Evolutionary conservation across 768 basidiomycete genomes (phyloP).

Genomic region (Tricholoma sp.): DNA sequence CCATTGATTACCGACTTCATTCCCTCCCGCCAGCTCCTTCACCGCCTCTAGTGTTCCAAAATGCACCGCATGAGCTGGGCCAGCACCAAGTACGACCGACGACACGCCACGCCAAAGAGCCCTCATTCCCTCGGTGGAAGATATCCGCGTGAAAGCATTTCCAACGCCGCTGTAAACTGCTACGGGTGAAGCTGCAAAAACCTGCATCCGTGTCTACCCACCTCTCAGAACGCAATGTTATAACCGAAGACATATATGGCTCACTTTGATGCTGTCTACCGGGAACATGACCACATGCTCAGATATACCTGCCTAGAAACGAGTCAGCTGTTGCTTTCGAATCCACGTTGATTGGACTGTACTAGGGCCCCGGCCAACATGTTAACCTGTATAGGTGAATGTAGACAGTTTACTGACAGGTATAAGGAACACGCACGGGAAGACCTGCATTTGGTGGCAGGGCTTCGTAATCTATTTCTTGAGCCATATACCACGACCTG

Average conservation of each 20-base stretch:
- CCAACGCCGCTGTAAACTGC: slow-evolving; percentile 88
- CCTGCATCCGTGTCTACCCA: slow-evolving; percentile 95
- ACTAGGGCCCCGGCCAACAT: slow-evolving; percentile 97
- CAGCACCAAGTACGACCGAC: slow-evolving; percentile 92
- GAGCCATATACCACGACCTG: slow-evolving; percentile 25
- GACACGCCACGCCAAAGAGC: slow-evolving; percentile 95
- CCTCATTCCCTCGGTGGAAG: slow-evolving; percentile 87
- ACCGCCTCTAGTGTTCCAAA: slow-evolving; percentile 95
- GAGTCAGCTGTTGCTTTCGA: not conserved
- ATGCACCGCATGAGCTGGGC: slow-evolving; percentile 97
- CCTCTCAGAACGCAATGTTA: slow-evolving; percentile 3
- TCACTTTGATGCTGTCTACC: slow-evolving; percentile 94
- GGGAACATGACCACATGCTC: slow-evolving; percentile 99
- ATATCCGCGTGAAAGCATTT: slow-evolving; percentile 88
- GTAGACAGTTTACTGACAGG: slow-evolving; percentile 6
- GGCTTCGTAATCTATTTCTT: slow-evolving; percentile 45
- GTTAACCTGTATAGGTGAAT: slow-evolving; percentile 57
- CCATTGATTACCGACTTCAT: slow-evolving; percentile 75
- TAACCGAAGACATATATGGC: slow-evolving; percentile 20
- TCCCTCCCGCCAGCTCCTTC: slow-evolving; percentile 89
- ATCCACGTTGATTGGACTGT: slow-evolving; percentile 30
- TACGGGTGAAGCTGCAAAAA: slow-evolving; percentile 80
- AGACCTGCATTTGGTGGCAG: slow-evolving; percentile 74
- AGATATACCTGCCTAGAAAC: slow-evolving; percentile 86
- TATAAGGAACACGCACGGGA: slow-evolving; percentile 42